phyloP scores from a whole-genome alignment of 805 yeast species.

The Lipomyces kockii region DNA sequence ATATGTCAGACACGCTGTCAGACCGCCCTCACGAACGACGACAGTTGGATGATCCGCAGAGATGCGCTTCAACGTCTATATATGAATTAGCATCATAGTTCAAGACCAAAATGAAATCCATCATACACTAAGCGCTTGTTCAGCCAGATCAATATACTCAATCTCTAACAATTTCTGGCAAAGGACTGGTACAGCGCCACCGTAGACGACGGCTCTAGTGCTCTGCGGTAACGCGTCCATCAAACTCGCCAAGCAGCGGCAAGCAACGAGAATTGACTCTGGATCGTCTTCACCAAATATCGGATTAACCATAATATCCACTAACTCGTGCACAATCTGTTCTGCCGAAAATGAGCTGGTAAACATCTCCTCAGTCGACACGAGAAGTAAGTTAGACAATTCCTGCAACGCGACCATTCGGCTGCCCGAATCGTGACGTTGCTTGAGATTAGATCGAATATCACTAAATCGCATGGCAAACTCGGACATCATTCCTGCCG shows the following conservation, averaged over 20 bases:
- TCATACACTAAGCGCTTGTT: slow-evolving; percentile 77
- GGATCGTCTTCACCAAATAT: slow-evolving; percentile 59
- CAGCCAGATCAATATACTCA: slow-evolving; percentile 86
- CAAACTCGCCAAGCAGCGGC: slow-evolving; percentile 81
- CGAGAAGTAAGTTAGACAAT: slow-evolving; percentile 44
- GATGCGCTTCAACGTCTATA: slow-evolving; percentile 46
- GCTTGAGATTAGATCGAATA: slow-evolving; percentile 37
- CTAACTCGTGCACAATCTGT: slow-evolving; percentile 58
- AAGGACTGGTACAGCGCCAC: slow-evolving; percentile 68
- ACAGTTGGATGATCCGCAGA: slow-evolving; percentile 44
- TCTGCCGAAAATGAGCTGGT: slow-evolving; percentile 57
- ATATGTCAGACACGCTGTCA: slow-evolving; percentile 68
- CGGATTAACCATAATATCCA: slow-evolving; percentile 63
- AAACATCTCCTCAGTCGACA: slow-evolving; percentile 44
- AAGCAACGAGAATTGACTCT: slow-evolving; percentile 81
- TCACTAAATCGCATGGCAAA: slow-evolving; percentile 40
- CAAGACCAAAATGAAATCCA: slow-evolving; percentile 56
- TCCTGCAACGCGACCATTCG: slow-evolving; percentile 45
- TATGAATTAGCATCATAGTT: slow-evolving; percentile 59
- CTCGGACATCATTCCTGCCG: slow-evolving; percentile 42
- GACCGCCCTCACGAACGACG: slow-evolving; percentile 59
- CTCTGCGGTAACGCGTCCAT: slow-evolving; percentile 74
- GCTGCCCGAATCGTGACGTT: slow-evolving; percentile 41
- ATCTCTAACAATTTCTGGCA: slow-evolving; percentile 72
- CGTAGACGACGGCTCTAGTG: slow-evolving; percentile 62